Evolutionary conservation across 2,329 filamentous ascomycete genomes (phyloP), one percentile per base, ranked within the genome.

Genomic region (Colletotrichum caudatum): DNA sequence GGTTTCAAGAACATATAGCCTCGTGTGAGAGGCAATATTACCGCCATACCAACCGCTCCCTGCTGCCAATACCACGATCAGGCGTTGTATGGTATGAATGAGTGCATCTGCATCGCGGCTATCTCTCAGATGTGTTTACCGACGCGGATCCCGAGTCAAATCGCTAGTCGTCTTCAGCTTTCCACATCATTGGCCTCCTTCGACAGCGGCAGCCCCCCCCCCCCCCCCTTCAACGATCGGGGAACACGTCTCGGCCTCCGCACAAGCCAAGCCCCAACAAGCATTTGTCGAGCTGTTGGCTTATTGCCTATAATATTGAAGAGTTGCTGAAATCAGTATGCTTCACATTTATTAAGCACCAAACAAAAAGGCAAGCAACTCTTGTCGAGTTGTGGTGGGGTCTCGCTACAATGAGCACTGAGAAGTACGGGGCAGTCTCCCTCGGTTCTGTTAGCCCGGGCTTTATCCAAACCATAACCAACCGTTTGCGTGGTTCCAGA

Each of bases 401-500:
- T 35, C 5, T 46, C 14, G 12, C 12, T 46, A 18, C 37, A 39
- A 23, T 64, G 29, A 39, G 51, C 23, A 14, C 20, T 33, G 41
- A 50, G 9, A 14, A 69, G 56, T 53, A 44, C 39, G 56, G 54
- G 14, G 58, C 54, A 51, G 78, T 66, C n/a, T 83, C 82, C 67
- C 72, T 72, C n/a, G 84, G 90, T 75, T 89, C 88, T 2, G 84
- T 90, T 26, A 81, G 91, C 50, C 82, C 83, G 2, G 89, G 37
- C 37, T 39, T 39, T 11, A 39, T 39, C 14, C 37, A 12, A 39
- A 12, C 37, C 37, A 11, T 2, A 14, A 11, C 37, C 37, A 11
- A 39, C 37, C 37, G 9, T 39, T 11, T 14, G 11, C 37, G 11
- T 39, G 11, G 12, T 39, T 39, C 11, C 37, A 1, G 37, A 2